Evolutionary conservation across 2,329 filamentous ascomycete species (phyloP).

Genomic region (Shiraia bambusicola): DNA sequence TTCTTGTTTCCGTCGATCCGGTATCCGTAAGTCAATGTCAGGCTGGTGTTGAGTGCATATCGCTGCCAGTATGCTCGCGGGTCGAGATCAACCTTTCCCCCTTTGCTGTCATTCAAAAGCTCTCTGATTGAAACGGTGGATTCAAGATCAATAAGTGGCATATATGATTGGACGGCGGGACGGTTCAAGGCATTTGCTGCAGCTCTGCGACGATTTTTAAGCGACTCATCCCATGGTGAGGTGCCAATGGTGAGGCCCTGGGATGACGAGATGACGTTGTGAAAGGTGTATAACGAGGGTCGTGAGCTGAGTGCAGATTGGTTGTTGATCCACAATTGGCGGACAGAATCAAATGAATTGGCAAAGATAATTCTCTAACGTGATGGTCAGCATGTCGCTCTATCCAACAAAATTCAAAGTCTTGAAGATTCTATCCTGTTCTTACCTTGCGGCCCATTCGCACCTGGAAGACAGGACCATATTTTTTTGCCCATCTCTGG

Average conservation of each 20-base stretch:
- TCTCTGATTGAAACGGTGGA: conserved; percentile 71
- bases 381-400: conserved; percentile 2
- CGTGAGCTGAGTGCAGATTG: conserved; percentile 76
- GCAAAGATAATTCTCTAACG: conserved; percentile 70
- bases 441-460: conserved; percentile 65
- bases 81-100: conserved; percentile 66
- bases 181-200: conserved; percentile 77
- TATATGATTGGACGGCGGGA: conserved; percentile 74
- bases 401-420: not conserved
- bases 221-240: conserved; percentile 80
- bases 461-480: conserved; percentile 54
- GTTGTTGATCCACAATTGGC: conserved; percentile 74
- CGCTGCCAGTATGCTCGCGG: conserved; percentile 73
- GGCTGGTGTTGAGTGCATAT: conserved; percentile 73
- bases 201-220: conserved; percentile 74
- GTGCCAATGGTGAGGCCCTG: conserved; percentile 83
- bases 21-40: conserved; percentile 78
- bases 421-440: not conserved
- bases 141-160: conserved; percentile 81
- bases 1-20: conserved; percentile 72
- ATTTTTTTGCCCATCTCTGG: conserved; percentile 50
- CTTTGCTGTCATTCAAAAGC: conserved; percentile 63
- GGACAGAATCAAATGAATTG: conserved; percentile 74
- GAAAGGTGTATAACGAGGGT: conserved; percentile 78
- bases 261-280: conserved; percentile 73